Conservation (phyloP, 2,329 filamentous ascomycete genomes). For the Colletotrichum brevisporum region DNA sequence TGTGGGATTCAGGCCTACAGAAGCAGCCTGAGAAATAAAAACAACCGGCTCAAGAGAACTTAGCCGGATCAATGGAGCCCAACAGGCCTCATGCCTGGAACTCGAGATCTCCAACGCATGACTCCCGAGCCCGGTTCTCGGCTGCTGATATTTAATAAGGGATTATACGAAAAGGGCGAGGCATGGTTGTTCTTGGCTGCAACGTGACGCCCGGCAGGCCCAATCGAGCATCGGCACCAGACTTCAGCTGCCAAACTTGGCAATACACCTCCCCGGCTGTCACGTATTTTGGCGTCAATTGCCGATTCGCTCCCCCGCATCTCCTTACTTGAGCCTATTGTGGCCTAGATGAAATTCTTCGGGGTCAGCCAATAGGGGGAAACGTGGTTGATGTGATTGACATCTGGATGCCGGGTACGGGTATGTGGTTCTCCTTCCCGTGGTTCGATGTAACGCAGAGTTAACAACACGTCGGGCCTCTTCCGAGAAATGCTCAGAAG, state of each 20-base stretch:
- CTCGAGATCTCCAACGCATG: too few species aligned
- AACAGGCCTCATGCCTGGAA: too few species aligned
- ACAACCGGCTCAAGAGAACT: too few species aligned
- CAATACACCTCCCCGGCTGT: not conserved
- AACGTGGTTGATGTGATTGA: not conserved
- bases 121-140: not conserved
- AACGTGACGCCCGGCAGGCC: not conserved
- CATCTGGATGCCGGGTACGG: not conserved
- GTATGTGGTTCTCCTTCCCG: not conserved
- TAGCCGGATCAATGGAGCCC: too few species aligned
- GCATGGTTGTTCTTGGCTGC: slow-evolving; percentile 14
- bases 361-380: slow-evolving; percentile 17
- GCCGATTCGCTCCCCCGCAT: slow-evolving; percentile 21
- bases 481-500: too few species aligned
- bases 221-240: not conserved
- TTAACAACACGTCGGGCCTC: too few species aligned
- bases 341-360: not conserved
- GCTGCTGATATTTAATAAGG: slow-evolving; percentile 6
- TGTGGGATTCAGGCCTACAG: too few species aligned
- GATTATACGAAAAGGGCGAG: not conserved
- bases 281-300: not conserved
- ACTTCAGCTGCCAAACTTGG: not conserved
- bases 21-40: too few species aligned
- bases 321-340: slow-evolving; percentile 27
- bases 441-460: too few species aligned